Evolutionary conservation across 495 filamentous ascomycete species (phyloP), one percentile per base, ranked within the genome.

Genomic region (Neurospora africana): DNA sequence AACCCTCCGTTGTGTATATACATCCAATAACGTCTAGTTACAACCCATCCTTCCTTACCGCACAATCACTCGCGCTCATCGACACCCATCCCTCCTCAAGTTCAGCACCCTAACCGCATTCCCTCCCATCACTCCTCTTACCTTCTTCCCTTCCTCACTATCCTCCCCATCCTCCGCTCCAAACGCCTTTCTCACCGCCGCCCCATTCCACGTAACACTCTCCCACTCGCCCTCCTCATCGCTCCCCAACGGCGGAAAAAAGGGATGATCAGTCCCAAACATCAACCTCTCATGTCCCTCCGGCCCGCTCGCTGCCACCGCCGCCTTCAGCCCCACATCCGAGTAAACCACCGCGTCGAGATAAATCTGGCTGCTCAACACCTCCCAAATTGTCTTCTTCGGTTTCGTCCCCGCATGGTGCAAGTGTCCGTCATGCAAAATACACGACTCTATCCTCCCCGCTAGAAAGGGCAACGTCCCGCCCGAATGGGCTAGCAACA

Each of bases 261-360:
- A 98, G 0, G 95, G 95, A 82, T 97, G 93, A 80, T 97, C 95
- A 3, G 93, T 97, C 23, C 92, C 94, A 84, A 97, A 95, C 77
- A 95, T 85, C 37, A 95, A 76, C 74, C 92, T 84, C 74, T 93
- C 91, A 10, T 82, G 81, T 0, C 90, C 90, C 76, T 92, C 89
- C 4, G 82, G 82, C 0, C 90, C 90, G 17, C 86, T 86, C 0
- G 86, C 86, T 17, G 87, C 85, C 5, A 92, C 83, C 1, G 93
- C 93, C 4, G 93, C 91, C 76, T 90, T 89, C 40, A 97, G 76
- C 0, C 91, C 92, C 17, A 91, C 89, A 36, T 88, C 84, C 0
- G 88, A 88, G 79, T 97, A 97, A 1, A 94, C 87, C 0, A 97
- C 93, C 0, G 95, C 94, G 82, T 98, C 95, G 5, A 98, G 84